Evolutionary conservation across 2,329 filamentous ascomycete species (phyloP).

Genomic region (Aspergillus neotritici): DNA sequence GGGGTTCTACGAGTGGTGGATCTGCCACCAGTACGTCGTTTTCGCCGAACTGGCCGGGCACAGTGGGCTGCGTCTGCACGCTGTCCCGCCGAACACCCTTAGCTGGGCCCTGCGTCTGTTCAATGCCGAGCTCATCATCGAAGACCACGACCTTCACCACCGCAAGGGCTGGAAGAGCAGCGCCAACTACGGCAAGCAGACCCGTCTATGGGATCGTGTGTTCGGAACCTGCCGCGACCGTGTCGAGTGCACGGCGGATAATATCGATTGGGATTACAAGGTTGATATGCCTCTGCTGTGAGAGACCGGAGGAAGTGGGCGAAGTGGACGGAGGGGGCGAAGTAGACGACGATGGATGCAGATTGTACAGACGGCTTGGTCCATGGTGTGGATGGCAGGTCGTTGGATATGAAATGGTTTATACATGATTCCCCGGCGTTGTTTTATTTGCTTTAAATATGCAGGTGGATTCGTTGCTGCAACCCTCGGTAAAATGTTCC

Average conservation of each 20-base stretch:
- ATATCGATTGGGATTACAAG: slow-evolving; percentile 28
- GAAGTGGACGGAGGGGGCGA: background rate
- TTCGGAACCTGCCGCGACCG: slow-evolving; percentile 34
- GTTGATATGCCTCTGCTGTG: slow-evolving; percentile 26
- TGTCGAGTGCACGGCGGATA: slow-evolving; percentile 30
- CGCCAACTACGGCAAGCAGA: slow-evolving; percentile 38
- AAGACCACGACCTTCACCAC: slow-evolving; percentile 41
- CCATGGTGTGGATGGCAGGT: too few relatives aligned
- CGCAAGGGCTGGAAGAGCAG: slow-evolving; percentile 37
- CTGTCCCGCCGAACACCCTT: slow-evolving; percentile 30
- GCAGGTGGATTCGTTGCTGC: too few relatives aligned
- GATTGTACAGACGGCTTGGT: too few relatives aligned
- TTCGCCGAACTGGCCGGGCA: slow-evolving; percentile 28
- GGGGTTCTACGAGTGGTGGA: slow-evolving; percentile 46
- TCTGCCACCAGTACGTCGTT: slow-evolving; percentile 42
- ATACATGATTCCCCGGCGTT: too few relatives aligned
- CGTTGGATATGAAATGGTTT: too few relatives aligned
- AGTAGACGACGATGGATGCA: background rate
- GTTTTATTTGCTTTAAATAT: too few relatives aligned
- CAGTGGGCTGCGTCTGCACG: slow-evolving; percentile 28
- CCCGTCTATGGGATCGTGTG: slow-evolving; percentile 34
- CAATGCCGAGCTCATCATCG: slow-evolving; percentile 36
- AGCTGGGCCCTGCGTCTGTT: slow-evolving; percentile 31
- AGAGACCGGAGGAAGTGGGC: background rate
- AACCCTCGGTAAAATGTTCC: too few relatives aligned